Percentiles rank a stretch among this genome's conserved stretches.
Evolutionary conservation across 108 stramenopile genomes (phyloP).

Genomic region (Nannochloropsis gaditana): DNA sequence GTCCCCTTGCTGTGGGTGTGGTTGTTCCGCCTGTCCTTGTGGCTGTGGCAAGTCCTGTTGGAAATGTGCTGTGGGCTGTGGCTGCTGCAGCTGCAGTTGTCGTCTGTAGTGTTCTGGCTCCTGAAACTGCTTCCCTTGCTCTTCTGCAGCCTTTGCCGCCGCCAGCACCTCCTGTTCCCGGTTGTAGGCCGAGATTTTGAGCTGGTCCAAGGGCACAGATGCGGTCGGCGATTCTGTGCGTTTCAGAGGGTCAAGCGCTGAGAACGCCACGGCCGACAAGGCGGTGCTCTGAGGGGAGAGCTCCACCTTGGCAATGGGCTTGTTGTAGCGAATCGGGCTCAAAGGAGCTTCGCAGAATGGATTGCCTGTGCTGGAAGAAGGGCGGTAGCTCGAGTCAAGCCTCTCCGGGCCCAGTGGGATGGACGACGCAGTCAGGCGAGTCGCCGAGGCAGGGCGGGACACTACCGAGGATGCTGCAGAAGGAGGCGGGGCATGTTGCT

Average conservation of each 20-base stretch:
- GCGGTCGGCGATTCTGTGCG: constrained; percentile 2
- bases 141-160: background rate
- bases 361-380: background rate
- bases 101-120: background rate
- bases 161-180: background rate
- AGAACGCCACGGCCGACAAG: background rate
- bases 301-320: background rate
- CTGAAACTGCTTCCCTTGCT: background rate
- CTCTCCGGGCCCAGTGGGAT: background rate
- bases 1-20: background rate
- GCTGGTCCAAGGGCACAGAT: background rate
- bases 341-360: background rate
- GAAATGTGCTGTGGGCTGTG: background rate
- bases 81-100: background rate
- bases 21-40: background rate
- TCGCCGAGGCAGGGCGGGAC: background rate
- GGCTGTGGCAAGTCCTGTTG: too few relatives aligned
- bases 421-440: background rate
- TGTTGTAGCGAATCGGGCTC: background rate
- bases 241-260: background rate
- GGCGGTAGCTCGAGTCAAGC: background rate
- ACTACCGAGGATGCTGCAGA: background rate
- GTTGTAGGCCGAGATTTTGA: background rate
- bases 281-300: background rate
- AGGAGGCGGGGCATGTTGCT: background rate